These are phyloP conservation scores for Coriaria nepalensis DNA, from an alignment of 306 rosid species.

Conservation along the genomic window DNA sequence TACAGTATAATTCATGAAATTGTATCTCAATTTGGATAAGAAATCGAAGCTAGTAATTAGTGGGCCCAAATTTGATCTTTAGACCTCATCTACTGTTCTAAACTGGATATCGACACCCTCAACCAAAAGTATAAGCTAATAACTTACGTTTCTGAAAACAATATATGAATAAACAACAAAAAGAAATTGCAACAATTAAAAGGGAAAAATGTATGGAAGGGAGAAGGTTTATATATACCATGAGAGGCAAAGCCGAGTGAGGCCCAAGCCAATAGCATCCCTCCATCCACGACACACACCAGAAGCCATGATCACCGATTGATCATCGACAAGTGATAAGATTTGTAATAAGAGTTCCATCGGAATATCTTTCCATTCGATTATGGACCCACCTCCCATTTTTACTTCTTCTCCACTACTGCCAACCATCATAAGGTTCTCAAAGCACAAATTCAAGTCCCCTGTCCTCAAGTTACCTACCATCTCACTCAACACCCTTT, in stretches of 20 bases:
- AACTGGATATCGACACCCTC: no score
- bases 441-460: slow-evolving; percentile 72
- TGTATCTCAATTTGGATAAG: no score
- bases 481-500: slow-evolving; percentile 33
- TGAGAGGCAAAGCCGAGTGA: slow-evolving; percentile 66
- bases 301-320: slow-evolving; percentile 51
- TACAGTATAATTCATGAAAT: no score
- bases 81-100: no score
- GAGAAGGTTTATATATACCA: slow-evolving; percentile 31
- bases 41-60: no score
- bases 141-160: no score
- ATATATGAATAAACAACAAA: not conserved
- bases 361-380: slow-evolving; percentile 87
- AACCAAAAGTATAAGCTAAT: no score
- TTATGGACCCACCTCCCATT: slow-evolving; percentile 42
- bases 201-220: not conserved
- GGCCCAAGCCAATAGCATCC: slow-evolving; percentile 67
- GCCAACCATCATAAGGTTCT: slow-evolving; percentile 60
- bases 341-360: slow-evolving; percentile 87
- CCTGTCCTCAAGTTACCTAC: slow-evolving; percentile 42
- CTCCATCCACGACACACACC: slow-evolving; percentile 98
- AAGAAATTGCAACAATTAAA: no score
- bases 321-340: slow-evolving; percentile 60
- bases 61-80: no score
- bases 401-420: slow-evolving; percentile 31